Evolutionary conservation across 805 yeast species (phyloP), one percentile per base, ranked within the genome.

Genomic region (Saccharomyces mikatae): DNA sequence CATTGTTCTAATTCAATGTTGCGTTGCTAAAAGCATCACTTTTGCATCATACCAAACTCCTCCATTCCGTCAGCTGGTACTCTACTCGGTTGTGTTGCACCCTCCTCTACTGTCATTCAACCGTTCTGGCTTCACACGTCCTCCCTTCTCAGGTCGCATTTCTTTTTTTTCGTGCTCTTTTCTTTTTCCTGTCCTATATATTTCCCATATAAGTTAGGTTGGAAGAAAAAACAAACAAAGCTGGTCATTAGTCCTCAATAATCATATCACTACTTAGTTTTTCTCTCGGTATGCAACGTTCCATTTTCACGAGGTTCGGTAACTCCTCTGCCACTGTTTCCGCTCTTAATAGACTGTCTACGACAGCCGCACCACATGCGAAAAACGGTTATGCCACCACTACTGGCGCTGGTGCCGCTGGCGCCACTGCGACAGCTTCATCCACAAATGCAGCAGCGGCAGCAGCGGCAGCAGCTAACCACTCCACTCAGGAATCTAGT

Each of bases 401-500:
- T 22, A 62, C 74, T 24, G 63, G 73, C 46, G 62, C 64, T 4
- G 55, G 68, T 24, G 59, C 66, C 32, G 66, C 72, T 21, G 61
- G 73, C 13, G 64, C 71, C 14, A 62, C 70, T 22, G 54, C 68
- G 13, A 63, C 75, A 29, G 62, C 73, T n/a, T 72, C 74, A 48
- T 63, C 69, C 4, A 54, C 58, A 6, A 63, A 66, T 21, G 62
- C 71, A 28, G 64, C 62, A 32, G 66, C 63, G 41, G 70, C 71
- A 21, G 62, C 59, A 22, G 65, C 60, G 5, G 54, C 65, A 3
- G 62, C 69, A 22, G 70, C 71, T 6, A 69, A 67, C 54, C 62
- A 72, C 49, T 70, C 76, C 1, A 72, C 83, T 26, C 73, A 77
- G 28, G 89, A 83, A 57, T 49, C 71, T 1, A 49, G 79, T 1